A percentile compares a stretch with the other conserved stretches of the same genome.
Conservation (phyloP, 1,139 yeast genomes). For the Candida sanyaensis region DNA sequence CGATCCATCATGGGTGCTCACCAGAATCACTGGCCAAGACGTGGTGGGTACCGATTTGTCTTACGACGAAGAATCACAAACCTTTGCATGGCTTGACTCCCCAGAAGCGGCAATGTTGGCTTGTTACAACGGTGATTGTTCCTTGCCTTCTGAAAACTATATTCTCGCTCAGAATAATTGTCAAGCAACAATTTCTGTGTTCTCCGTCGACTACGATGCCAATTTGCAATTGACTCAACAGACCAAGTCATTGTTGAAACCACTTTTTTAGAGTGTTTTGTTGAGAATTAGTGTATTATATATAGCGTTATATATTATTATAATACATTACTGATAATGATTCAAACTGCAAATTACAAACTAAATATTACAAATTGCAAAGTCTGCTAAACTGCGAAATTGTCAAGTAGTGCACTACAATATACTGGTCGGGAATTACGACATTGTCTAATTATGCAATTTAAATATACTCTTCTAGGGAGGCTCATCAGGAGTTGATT, state of each 20-base stretch:
- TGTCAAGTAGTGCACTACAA: too few relatives aligned
- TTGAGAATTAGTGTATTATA: too few relatives aligned
- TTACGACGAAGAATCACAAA: constrained; percentile 31
- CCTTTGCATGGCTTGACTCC: constrained; percentile 19
- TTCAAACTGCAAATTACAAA: too few relatives aligned
- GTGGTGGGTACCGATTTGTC: constrained; percentile 29
- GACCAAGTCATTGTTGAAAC: constrained; percentile 26
- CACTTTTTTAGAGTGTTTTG: constrained; percentile 7
- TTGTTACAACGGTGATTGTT: constrained; percentile 37
- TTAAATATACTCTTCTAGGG: too few relatives aligned
- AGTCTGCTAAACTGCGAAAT: too few relatives aligned
- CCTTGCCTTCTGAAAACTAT: constrained; percentile 36
- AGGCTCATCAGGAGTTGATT: too few relatives aligned
- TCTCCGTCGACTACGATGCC: constrained; percentile 46
- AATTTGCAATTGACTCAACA: constrained; percentile 27
- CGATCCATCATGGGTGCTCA: constrained; percentile 34
- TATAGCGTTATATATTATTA: too few relatives aligned
- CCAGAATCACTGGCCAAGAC: constrained; percentile 40
- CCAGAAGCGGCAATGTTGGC: constrained; percentile 21
- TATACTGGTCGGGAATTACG: too few relatives aligned
- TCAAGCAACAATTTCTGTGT: constrained; percentile 37
- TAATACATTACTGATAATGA: too few relatives aligned
- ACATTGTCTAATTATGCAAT: too few relatives aligned
- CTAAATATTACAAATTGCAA: too few relatives aligned
- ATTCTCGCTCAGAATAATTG: constrained; percentile 27